Conservation (phyloP, 495 filamentous ascomycete species). For the Penicillium cinerascens region DNA sequence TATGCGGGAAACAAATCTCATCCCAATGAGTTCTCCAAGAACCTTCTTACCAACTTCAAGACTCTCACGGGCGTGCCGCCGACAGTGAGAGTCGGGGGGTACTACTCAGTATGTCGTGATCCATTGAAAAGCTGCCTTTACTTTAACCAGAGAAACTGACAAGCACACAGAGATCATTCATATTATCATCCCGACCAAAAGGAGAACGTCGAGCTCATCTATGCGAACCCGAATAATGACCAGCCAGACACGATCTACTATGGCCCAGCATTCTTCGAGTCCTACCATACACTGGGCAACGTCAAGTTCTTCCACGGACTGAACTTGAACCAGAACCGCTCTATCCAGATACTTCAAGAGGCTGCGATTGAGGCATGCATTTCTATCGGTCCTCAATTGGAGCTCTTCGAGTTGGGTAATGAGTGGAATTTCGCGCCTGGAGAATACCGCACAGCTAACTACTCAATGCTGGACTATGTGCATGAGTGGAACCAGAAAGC, state of each 20-base stretch:
- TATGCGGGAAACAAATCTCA: conserved; percentile 24
- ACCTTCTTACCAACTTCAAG: conserved; percentile 18
- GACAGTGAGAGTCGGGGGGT: conserved; percentile 20
- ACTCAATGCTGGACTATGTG: conserved; percentile 11
- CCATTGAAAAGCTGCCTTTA: neutral
- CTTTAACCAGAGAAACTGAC: neutral
- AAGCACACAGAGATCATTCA: conserved; percentile 9
- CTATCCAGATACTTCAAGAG: conserved; percentile 4
- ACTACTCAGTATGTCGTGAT: conserved; percentile 21
- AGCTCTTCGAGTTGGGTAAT: conserved; percentile 17
- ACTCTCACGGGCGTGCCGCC: conserved; percentile 11
- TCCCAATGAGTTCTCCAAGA: conserved; percentile 22
- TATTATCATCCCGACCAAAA: conserved; percentile 13
- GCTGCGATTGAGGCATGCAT: conserved; percentile 8
- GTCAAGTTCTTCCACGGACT: conserved; percentile 16
- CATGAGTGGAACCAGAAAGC: conserved; percentile 19
- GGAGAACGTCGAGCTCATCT: conserved; percentile 10
- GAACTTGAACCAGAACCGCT: conserved; percentile 16
- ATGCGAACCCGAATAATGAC: conserved; percentile 10
- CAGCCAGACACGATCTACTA: conserved; percentile 15
- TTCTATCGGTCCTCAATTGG: conserved; percentile 7
- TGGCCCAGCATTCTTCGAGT: conserved; percentile 20
- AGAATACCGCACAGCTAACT: conserved; percentile 10
- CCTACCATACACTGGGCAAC: conserved; percentile 12
- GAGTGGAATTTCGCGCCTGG: conserved; percentile 11